These are phyloP conservation scores for Cadophora sp. DNA, from an alignment of 2,329 filamentous ascomycete species.

Conservation along the genomic window DNA sequence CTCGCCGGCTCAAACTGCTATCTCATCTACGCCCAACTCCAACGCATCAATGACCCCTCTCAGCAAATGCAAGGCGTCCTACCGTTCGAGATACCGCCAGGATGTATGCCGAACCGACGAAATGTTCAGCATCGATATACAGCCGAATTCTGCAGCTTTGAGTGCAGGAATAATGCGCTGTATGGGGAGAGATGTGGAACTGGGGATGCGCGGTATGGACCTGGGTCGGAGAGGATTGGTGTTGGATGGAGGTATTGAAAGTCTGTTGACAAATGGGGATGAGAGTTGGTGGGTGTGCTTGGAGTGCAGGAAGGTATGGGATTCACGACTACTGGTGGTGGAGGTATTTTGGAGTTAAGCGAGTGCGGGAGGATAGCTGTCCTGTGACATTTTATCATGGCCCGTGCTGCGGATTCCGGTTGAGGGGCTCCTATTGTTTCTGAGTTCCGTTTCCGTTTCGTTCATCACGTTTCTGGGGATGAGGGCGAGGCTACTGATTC, in stretches of 20 bases:
- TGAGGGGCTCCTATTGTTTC: no score
- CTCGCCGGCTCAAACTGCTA: constrained; percentile 41
- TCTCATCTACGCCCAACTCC: constrained; percentile 41
- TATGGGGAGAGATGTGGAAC: constrained; percentile 38
- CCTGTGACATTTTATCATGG: no score
- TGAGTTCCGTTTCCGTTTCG: no score
- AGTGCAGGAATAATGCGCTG: constrained; percentile 42
- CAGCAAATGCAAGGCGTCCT: constrained; percentile 30
- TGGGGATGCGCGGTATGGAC: constrained; percentile 39
- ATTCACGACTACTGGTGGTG: no score
- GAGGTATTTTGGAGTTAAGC: not conserved
- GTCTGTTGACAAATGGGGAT: not conserved
- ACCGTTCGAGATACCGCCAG: constrained; percentile 39
- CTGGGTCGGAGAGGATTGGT: constrained; percentile 40
- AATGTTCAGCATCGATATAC: constrained; percentile 34
- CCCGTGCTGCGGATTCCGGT: no score
- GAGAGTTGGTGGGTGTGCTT: not conserved
- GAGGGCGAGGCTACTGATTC: no score
- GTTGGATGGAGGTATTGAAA: constrained; percentile 41
- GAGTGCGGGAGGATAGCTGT: not conserved
- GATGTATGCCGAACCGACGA: constrained; percentile 37
- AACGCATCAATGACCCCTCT: constrained; percentile 42
- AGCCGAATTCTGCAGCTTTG: constrained; percentile 37
- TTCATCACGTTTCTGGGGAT: no score
- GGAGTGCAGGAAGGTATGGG: not conserved